Evolutionary conservation across 2,329 filamentous ascomycete genomes (phyloP), one percentile per base, ranked within the genome.

Genomic region (Clonostachys solani): DNA sequence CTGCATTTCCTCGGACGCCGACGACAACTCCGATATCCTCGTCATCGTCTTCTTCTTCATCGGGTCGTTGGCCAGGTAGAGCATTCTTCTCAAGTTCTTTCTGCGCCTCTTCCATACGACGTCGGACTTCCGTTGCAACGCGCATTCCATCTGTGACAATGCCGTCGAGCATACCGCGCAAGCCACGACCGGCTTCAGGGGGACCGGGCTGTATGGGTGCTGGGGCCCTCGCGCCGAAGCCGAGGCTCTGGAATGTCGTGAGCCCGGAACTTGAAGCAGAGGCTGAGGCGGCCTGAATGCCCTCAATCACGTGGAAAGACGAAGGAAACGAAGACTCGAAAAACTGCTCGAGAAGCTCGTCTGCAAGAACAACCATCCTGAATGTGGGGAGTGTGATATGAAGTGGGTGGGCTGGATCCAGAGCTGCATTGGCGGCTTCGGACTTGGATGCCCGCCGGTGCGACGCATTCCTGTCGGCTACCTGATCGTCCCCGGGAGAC

Each of bases 91-190:
- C 92, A 54, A 96, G 71, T 61, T 97, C 92, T 56, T 84, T 85
- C 66, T 96, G 92, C 4, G 92, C 92, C 63, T 99, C 94, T 52
- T 99, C 92, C 86, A 97, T 96, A 41, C 92, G 80, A 58, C 92
- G 83, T 54, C 88, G 80, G 45, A 99, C 92, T 65, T 99, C 94
- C 1, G 87, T 89, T 1, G 94, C 94, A 49, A 97, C 92, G 34
- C 92, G 86, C 84, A 97, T 96, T 40, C 94, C 94, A 62, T 99
- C 94, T 2, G 88, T 95, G 53, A 97, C 94, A 58, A 99, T 97
- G 58, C 95, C 96, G 70, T 99, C 94, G 37, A 99, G 74, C 49
- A 99, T 94, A 17, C 94, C 94, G 40, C 94, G 81, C 2, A 99
- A 77, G 18, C 94, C 90, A 54, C 92, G 80, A 75, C 59, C 84